phyloP scores from a whole-genome alignment of 2,329 filamentous ascomycete species.

The Aspergillus fijiensis region DNA sequence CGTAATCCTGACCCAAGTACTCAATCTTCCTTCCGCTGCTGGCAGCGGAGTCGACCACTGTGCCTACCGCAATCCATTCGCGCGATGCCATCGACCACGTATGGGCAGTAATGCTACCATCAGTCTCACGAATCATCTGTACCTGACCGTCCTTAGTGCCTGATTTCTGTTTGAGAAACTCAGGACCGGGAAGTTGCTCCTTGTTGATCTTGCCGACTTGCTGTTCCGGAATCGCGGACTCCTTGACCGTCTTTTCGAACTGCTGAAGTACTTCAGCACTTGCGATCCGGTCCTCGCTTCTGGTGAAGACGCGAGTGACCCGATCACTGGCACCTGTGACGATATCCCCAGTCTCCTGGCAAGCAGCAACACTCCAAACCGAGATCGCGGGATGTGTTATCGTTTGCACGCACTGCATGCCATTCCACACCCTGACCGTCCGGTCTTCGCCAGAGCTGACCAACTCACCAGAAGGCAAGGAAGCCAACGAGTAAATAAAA shows the following conservation, averaged over 20 bases:
- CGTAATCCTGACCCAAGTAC: constrained; percentile 83
- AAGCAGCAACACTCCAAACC: constrained; percentile 89
- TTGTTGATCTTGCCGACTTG: constrained; percentile 83
- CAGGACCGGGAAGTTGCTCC: constrained; percentile 83
- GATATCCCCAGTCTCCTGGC: constrained; percentile 80
- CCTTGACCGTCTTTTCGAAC: constrained; percentile 80
- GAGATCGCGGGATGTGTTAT: constrained; percentile 97
- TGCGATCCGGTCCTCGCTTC: constrained; percentile 68
- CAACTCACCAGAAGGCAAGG: constrained; percentile 78
- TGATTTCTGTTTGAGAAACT: constrained; percentile 75
- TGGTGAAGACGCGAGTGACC: constrained; percentile 78
- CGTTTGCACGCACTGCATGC: constrained; percentile 80
- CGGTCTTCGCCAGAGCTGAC: constrained; percentile 92
- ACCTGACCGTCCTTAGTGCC: constrained; percentile 97
- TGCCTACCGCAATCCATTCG: constrained; percentile 87
- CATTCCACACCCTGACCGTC: constrained; percentile 87
- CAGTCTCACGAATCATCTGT: constrained; percentile 80
- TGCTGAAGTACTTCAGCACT: constrained; percentile 64
- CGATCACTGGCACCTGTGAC: constrained; percentile 91
- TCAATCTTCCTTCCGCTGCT: constrained; percentile 76
- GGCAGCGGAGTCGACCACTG: constrained; percentile 83
- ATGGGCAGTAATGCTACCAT: constrained; percentile 82
- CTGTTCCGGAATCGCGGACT: constrained; percentile 83
- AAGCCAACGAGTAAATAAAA: constrained; percentile 85
- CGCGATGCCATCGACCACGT: constrained; percentile 74